These are phyloP conservation scores for Naganishia sp. DNA, from an alignment of 1,284 basidiomycete genomes.

Conservation along the genomic window DNA sequence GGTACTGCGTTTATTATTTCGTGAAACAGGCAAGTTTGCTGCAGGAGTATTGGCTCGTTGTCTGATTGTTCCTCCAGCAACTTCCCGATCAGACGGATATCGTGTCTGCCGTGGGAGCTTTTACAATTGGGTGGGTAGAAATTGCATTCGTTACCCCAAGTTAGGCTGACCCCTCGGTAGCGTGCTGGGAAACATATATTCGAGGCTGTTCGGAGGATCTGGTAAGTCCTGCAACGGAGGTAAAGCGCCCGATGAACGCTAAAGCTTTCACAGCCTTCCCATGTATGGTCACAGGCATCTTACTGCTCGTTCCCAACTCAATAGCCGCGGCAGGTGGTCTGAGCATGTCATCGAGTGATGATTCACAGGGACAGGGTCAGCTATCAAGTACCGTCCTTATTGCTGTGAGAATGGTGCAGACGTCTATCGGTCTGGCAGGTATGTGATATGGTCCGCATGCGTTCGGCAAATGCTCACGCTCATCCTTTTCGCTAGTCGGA, in stretches of 20 bases:
- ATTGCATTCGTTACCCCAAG: not conserved
- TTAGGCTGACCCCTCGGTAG: constrained; percentile 23
- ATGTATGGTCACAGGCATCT: constrained; percentile 41
- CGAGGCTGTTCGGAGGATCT: constrained; percentile 38
- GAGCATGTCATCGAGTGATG: constrained; percentile 29
- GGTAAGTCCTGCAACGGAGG: constrained; percentile 11
- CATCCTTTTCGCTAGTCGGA: constrained; percentile 33
- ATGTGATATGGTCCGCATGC: not conserved
- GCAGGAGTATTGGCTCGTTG: too few relatives aligned
- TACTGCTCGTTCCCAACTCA: constrained; percentile 40
- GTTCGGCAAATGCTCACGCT: not conserved
- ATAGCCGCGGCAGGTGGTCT: constrained; percentile 41
- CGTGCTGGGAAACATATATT: constrained; percentile 41
- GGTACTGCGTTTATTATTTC: constrained; percentile 41
- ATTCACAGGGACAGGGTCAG: constrained; percentile 17
- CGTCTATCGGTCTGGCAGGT: constrained; percentile 41
- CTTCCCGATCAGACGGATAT: constrained; percentile 39
- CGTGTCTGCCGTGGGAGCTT: constrained; percentile 40
- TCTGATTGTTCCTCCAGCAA: constrained; percentile 32
- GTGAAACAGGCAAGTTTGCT: constrained; percentile 35
- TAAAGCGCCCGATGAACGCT: not conserved
- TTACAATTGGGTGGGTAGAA: constrained; percentile 38
- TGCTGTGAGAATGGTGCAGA: constrained; percentile 38
- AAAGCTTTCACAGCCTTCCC: constrained; percentile 35
- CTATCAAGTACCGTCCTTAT: constrained; percentile 41